A percentile compares a stretch with the other conserved stretches of the same genome.
Conservation (phyloP, 1,139 yeast genomes). For the Neolecta irregularis region DNA sequence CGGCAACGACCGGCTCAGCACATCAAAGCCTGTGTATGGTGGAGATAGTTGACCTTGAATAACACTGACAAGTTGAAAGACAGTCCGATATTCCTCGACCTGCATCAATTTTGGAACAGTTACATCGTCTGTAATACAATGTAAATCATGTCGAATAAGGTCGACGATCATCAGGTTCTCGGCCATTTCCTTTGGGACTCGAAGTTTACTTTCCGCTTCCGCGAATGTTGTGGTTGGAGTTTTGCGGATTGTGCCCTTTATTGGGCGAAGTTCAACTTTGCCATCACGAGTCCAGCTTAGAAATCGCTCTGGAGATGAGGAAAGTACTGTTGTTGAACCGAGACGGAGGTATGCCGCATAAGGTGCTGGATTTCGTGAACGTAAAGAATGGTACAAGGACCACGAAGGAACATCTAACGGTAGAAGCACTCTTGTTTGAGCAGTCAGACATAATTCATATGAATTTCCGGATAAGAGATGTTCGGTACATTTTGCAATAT, state of each 20-base stretch:
- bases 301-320: conserved; percentile 91
- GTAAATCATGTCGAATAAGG: conserved; percentile 79
- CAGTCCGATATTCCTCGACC: conserved; percentile 84
- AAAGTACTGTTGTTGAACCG: conserved; percentile 51
- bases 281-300: conserved; percentile 50
- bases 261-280: conserved; percentile 71
- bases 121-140: conserved; percentile 45
- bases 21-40: conserved; percentile 55
- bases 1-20: conserved; percentile 65
- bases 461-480: conserved; percentile 72
- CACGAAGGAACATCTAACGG: conserved; percentile 31
- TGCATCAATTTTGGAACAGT: conserved; percentile 66
- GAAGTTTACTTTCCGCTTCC: conserved; percentile 48
- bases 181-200: conserved; percentile 85
- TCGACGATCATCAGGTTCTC: conserved; percentile 97
- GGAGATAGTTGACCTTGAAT: conserved; percentile 45
- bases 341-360: conserved; percentile 70
- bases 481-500: conserved; percentile 53
- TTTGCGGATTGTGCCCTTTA: conserved; percentile 85
- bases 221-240: conserved; percentile 18
- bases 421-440: conserved; percentile 42
- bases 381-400: conserved; percentile 62
- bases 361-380: conserved; percentile 76
- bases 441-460: conserved; percentile 82
- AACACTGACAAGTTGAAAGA: conserved; percentile 81